Evolutionary conservation across 2,329 filamentous ascomycete genomes (phyloP).

Genomic region (Aspergillus ochraceus): DNA sequence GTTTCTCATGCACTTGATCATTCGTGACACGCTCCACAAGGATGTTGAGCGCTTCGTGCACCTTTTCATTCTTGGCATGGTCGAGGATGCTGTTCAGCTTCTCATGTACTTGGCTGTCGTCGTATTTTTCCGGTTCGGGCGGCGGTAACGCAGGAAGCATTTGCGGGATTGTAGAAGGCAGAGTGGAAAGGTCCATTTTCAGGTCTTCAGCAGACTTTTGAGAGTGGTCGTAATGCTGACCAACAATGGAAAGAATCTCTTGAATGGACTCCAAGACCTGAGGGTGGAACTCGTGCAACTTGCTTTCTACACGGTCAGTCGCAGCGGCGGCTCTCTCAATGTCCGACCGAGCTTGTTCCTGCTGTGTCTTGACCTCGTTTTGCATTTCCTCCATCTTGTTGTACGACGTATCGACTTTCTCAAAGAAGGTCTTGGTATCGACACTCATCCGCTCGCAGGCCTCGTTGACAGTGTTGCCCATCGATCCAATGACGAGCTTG

Average conservation of each 20-base stretch:
- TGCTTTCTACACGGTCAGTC: conserved; percentile 73
- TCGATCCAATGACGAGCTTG: conserved; percentile 79
- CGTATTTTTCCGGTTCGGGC: conserved; percentile 60
- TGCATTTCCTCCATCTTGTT: conserved; percentile 72
- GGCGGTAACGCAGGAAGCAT: conserved; percentile 54
- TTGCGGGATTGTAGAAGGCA: conserved; percentile 55
- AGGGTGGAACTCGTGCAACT: conserved; percentile 80
- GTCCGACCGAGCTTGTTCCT: conserved; percentile 79
- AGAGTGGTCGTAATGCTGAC: conserved; percentile 85
- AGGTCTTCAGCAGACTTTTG: conserved; percentile 66
- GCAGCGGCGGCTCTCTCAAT: conserved; percentile 71
- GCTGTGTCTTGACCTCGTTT: conserved; percentile 71
- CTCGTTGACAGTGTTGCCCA: conserved; percentile 77
- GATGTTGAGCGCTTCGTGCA: conserved; percentile 59
- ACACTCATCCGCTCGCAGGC: conserved; percentile 83
- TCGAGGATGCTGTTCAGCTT: conserved; percentile 54
- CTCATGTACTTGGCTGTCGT: conserved; percentile 58
- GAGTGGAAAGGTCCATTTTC: conserved; percentile 54
- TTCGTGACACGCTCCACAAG: conserved; percentile 52
- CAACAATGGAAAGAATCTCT: conserved; percentile 79
- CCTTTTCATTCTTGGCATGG: conserved; percentile 47
- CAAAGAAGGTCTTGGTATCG: conserved; percentile 83
- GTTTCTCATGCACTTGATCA: conserved; percentile 58
- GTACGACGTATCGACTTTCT: conserved; percentile 76
- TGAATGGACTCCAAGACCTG: conserved; percentile 84